Base-by-base conservation (phyloP, 768 basidiomycete species). In the Cystobasidiopsis lactophilus region DNA sequence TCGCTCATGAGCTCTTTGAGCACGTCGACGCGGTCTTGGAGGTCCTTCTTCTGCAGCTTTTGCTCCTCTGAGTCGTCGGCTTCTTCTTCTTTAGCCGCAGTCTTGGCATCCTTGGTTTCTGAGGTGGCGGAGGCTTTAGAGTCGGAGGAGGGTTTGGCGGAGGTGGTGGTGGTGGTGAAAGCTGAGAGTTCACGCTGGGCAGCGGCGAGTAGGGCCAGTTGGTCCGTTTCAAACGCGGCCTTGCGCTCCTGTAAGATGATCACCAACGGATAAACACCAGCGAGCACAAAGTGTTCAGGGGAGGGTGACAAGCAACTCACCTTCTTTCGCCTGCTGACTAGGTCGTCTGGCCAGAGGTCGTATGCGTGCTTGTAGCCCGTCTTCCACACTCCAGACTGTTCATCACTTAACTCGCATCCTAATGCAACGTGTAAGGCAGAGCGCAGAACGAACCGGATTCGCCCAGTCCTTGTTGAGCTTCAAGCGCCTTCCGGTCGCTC, bases 291-390 rank as follows among this genome's bases (percentile, higher is more conserved):
- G n/a, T n/a, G n/a, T n/a, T n/a, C n/a, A n/a, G n/a, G n/a, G n/a
- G n/a, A n/a, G n/a, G n/a, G n/a, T n/a, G n/a, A n/a, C n/a, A n/a
- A n/a, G n/a, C n/a, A n/a, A n/a, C n/a, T n/a, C n/a, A n/a, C n/a
- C 38, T 33, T 38, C 30, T 51, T 52, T 37, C 55, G 10, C 5
- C 55, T 30, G 5, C n/a, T 21, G 13, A 56, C 51, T 5, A 56
- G 44, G 47, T 52, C 52, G 11, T 30, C 31, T 13, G 55, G 55
- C 30, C 40, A 56, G 21, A 56, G 51, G 11, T 56, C 55, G 43
- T 45, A 56, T 11, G 55, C 55, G 14, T 19, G 50, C 51, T 56
- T 56, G 31, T 40, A 47, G 5, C 52, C 55, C 16, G 47, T 45
- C 31, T 52, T 56, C 55, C 55, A 56, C 21, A 46, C 39, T 5